Conservation (phyloP, 2,329 filamentous ascomycete species). For the Fusarium sp. region DNA sequence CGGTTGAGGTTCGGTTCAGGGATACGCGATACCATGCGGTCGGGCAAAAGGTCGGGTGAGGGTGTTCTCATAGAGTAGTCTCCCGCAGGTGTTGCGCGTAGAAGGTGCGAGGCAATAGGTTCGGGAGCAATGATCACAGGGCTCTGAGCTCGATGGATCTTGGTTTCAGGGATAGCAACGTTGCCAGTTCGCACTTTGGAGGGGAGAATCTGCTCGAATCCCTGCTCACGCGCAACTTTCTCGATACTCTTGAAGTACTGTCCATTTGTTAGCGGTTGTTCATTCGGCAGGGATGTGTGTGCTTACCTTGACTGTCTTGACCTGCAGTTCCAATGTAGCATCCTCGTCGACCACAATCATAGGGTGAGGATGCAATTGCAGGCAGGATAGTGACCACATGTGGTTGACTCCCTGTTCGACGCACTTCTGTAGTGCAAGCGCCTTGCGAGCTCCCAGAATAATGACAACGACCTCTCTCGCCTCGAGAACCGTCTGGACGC, state of each 20-base stretch:
- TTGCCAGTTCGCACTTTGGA: slow-evolving; percentile 66
- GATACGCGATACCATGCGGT: slow-evolving; percentile 70
- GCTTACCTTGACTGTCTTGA: slow-evolving; percentile 75
- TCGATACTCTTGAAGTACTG: slow-evolving; percentile 80
- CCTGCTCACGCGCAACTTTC: slow-evolving; percentile 67
- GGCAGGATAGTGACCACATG: slow-evolving; percentile 87
- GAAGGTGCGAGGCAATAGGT: slow-evolving; percentile 65
- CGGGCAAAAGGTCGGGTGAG: slow-evolving; percentile 70
- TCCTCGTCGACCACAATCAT: slow-evolving; percentile 88
- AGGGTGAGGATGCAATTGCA: slow-evolving; percentile 84
- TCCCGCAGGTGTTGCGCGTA: slow-evolving; percentile 65
- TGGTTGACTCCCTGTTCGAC: slow-evolving; percentile 87
- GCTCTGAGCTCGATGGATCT: slow-evolving; percentile 57
- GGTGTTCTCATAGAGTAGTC: slow-evolving; percentile 67
- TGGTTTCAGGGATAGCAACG: slow-evolving; percentile 52
- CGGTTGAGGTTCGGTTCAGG: slow-evolving; percentile 59
- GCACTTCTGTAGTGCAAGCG: slow-evolving; percentile 80
- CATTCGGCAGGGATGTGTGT: neutral
- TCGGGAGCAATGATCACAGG: slow-evolving; percentile 64
- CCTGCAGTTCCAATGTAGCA: slow-evolving; percentile 76
- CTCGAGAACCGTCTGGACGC: slow-evolving; percentile 85
- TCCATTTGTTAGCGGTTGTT: neutral
- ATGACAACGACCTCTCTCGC: slow-evolving; percentile 85
- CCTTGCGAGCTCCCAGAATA: slow-evolving; percentile 84
- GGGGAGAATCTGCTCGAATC: slow-evolving; percentile 68